Evolutionary conservation across 2,329 filamentous ascomycete genomes (phyloP).

Genomic region (Pestalotiopsis sp.): DNA sequence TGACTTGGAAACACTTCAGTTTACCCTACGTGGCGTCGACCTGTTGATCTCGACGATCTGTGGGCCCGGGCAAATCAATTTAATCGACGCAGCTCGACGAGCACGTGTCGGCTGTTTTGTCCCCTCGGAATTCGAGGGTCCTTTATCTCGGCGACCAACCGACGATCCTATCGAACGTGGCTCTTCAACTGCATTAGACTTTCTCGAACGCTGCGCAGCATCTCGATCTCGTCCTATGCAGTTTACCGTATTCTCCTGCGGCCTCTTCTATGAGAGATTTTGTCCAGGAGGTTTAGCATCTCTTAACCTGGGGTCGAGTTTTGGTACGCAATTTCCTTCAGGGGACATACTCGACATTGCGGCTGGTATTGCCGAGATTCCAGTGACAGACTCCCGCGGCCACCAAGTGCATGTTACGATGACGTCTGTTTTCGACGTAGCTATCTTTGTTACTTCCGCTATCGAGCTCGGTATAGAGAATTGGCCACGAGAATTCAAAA

Average conservation of each 20-base stretch:
- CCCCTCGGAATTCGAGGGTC: slow-evolving; percentile 76
- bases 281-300: slow-evolving; percentile 65
- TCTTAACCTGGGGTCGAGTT: slow-evolving; percentile 60
- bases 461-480: slow-evolving; percentile 59
- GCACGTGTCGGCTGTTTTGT: slow-evolving; percentile 70
- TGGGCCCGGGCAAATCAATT: slow-evolving; percentile 65
- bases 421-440: slow-evolving; percentile 72
- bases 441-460: slow-evolving; percentile 69
- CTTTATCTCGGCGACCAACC: slow-evolving; percentile 53
- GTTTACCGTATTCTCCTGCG: slow-evolving; percentile 74
- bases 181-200: slow-evolving; percentile 53
- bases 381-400: slow-evolving; percentile 54
- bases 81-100: slow-evolving; percentile 71
- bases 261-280: slow-evolving; percentile 77
- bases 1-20: slow-evolving; percentile 59
- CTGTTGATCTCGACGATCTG: slow-evolving; percentile 76
- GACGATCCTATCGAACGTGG: slow-evolving; percentile 64
- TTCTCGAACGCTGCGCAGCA: slow-evolving; percentile 50
- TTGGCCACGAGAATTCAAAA: slow-evolving; percentile 71
- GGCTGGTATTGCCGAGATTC: slow-evolving; percentile 60
- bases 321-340: slow-evolving; percentile 57
- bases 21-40: slow-evolving; percentile 71
- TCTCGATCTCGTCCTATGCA: slow-evolving; percentile 55
- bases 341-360: slow-evolving; percentile 69
- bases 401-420: slow-evolving; percentile 61